A percentile compares a stretch with the other conserved stretches of the same genome.
These are phyloP conservation scores for Stagonosporopsis vannaccii DNA, from an alignment of 2,329 filamentous ascomycete genomes.

Conservation along the genomic window DNA sequence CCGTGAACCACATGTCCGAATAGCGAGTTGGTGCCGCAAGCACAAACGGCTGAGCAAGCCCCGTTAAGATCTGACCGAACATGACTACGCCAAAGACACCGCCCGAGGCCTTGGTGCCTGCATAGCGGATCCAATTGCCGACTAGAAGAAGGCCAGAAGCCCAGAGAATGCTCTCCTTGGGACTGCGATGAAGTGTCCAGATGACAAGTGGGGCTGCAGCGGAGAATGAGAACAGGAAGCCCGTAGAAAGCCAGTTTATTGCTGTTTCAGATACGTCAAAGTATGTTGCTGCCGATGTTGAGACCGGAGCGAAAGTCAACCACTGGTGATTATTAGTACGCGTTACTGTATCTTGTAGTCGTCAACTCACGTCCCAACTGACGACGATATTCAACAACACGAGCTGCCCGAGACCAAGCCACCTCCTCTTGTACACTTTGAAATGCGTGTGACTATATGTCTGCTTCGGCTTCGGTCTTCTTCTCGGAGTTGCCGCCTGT, in stretches of 20 bases:
- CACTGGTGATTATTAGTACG: conserved; percentile 63
- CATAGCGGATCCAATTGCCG: conserved; percentile 93
- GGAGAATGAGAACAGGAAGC: conserved; percentile 85
- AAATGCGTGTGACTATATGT: conserved; percentile 46
- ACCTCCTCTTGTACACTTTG: conserved; percentile 80
- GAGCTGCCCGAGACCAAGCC: conserved; percentile 85
- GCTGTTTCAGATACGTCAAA: conserved; percentile 76
- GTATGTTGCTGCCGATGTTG: conserved; percentile 74
- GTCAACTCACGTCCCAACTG: conserved; percentile 85
- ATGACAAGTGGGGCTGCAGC: conserved; percentile 73
- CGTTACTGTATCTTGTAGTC: not conserved
- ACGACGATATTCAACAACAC: conserved; percentile 90
- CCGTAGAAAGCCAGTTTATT: conserved; percentile 93
- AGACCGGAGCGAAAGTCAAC: conserved; percentile 90
- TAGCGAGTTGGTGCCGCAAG: conserved; percentile 88
- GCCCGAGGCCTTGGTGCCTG: conserved; percentile 64
- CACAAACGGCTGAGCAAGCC: conserved; percentile 90
- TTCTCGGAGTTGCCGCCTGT: not conserved
- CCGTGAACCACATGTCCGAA: conserved; percentile 94
- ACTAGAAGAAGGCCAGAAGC: conserved; percentile 76
- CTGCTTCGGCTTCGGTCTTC: conserved; percentile 18
- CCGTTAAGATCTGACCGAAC: conserved; percentile 90
- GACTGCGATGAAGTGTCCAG: conserved; percentile 79
- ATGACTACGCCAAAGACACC: conserved; percentile 79
- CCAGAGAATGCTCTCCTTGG: conserved; percentile 77